Evolutionary conservation across 306 rosid species (phyloP), one percentile per base, ranked within the genome.

Genomic region (Crotalaria pallida): DNA sequence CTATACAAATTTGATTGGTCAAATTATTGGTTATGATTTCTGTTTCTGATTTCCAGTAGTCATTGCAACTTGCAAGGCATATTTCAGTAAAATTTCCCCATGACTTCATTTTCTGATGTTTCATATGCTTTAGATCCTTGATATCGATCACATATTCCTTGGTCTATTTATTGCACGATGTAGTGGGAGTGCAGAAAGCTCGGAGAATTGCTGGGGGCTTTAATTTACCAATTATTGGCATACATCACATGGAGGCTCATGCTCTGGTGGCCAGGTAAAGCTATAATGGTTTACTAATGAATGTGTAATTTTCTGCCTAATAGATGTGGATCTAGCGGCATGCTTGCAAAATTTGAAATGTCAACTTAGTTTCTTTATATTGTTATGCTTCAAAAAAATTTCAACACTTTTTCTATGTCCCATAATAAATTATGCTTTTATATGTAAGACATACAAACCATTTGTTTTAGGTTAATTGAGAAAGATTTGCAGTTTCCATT

Each of bases 161-260:
- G 65, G 65, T 58, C 58, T 48, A 18, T 61, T 65, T 40, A 47
- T 68, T 72, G 55, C 67, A 41, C 60, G 33, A 74, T 88, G 89
- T 82, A 91, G 99, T 94, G 79, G 99, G 99, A 13, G 95, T 91
- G 80, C 92, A 63, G 57, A 94, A 94, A 80, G 97, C 97, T 12
- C 84, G 89, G 21, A 83, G 82, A 80, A 71, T 87, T 77, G 89
- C 97, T 10, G 84, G 96, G 48, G 61, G 69, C 48, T 85, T 74
- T 75, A 78, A 63, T 69, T 81, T 94, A 56, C 98, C 98, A 23
- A 85, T 94, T 43, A 48, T 91, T 78, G 97, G 97, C 72, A 80
- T 94, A 53, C 97, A 94, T 91, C 98, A 94, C 81, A 94, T 90
- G 97, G 98, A 94, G 70, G 98, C 97, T 76, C 96, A 90, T 88